Conservation (phyloP, 1,284 basidiomycete species). For the Hemileia vastatrix region DNA sequence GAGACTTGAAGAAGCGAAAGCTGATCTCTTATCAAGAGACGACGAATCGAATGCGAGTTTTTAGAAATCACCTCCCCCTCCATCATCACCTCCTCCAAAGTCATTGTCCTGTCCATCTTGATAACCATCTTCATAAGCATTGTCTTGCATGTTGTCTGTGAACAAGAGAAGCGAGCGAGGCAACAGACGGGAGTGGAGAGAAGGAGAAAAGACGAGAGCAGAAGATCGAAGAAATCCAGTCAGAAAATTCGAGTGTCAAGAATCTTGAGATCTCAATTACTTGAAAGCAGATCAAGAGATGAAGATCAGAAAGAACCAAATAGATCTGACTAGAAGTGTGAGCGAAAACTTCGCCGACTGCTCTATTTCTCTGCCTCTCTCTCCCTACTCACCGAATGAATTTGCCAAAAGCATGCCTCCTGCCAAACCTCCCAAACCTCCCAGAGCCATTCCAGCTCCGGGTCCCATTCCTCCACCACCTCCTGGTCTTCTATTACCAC, state of each 20-base stretch:
- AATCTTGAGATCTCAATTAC: too few relatives aligned
- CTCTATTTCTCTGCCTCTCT: neutral
- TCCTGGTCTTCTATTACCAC: neutral
- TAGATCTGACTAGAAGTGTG: too few relatives aligned
- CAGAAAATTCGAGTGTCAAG: too few relatives aligned
- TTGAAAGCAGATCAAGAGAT: too few relatives aligned
- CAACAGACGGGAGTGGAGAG: neutral
- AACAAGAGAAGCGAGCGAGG: neutral
- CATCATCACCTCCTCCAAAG: conserved; percentile 28
- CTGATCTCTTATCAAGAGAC: too few relatives aligned
- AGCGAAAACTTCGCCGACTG: too few relatives aligned
- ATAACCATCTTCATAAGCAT: conserved; percentile 39
- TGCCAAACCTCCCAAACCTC: neutral
- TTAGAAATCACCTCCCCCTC: conserved; percentile 28
- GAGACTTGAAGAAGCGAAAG: too few relatives aligned
- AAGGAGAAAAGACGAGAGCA: neutral
- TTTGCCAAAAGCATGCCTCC: neutral
- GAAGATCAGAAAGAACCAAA: too few relatives aligned
- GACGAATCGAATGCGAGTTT: too few relatives aligned
- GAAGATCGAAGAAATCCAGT: too few relatives aligned
- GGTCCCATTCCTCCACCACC: neutral
- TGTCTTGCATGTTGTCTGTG: conserved; percentile 30
- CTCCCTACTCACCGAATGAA: neutral
- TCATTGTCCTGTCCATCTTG: conserved; percentile 29
- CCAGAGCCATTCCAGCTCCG: neutral